Base-by-base conservation (phyloP, 768 basidiomycete species). In the Suillus tomentosus region DNA sequence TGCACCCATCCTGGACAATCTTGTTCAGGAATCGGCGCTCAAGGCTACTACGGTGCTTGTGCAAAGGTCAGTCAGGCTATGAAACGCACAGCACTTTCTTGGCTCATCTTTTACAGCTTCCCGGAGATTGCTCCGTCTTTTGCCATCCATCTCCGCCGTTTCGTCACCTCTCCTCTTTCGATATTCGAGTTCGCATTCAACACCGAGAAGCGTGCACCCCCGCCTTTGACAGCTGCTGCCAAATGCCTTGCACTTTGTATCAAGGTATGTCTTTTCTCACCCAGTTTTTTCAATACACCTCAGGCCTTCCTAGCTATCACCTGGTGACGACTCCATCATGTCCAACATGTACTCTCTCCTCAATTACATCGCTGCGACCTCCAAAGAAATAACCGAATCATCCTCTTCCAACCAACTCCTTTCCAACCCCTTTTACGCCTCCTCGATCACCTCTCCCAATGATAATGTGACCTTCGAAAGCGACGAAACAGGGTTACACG, bases 331-430 rank as follows among this genome's bases (percentile, higher is more conserved):
- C 72, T 84, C 95, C 43, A 84, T 92, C 72, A 89, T 95, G 85
- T 98, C 96, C 4, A 94, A 95, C 68, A 91, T 98, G 88, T 98
- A 99, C 75, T 97, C 96, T 5, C 84, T 99, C 14, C 82, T 99
- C 65, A 98, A 99, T 73, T 91, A 92, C 74, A 90, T 98, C 64
- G 87, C 92, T 2, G 87, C 91, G 4, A 88, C 93, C 3, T 90
- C 88, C 79, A 92, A 91, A 71, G 91, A 92, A 55, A 84, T 86
- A 40, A 82, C 82, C 42, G 90, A 90, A 58, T 77, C 71, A 57
- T 79, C 83, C 3, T 77, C 68, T 40, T 80, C 77, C 45, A 74
- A 81, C 10, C 79, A 84, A 59, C 63, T 81, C 63, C 72, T 79
- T 60, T 78, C 77, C 47, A 77, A 80, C 62, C 78, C 81, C 3